phyloP scores from a whole-genome alignment of 148 eudicot species.

The Rhododendron ferrugineum region DNA sequence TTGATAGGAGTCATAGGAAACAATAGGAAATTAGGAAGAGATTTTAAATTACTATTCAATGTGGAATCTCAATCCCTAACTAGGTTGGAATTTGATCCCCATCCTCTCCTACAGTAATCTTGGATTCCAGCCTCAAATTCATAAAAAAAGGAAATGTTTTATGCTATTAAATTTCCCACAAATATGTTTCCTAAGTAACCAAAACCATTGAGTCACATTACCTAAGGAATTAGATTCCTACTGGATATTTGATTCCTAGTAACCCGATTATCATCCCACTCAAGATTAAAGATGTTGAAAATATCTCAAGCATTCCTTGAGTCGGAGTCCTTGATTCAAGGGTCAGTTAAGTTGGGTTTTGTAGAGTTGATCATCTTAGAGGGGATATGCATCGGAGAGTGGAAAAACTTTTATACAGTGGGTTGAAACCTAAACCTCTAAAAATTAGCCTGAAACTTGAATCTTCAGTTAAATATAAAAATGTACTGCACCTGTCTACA shows the following conservation, averaged over 20 bases:
- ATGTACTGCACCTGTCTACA: slow-evolving; percentile 48
- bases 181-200: background rate
- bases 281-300: background rate
- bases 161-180: background rate
- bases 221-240: background rate
- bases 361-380: background rate
- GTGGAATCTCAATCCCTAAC: background rate
- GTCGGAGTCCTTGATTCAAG: background rate
- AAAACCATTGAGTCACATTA: background rate
- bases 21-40: background rate
- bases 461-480: slow-evolving; percentile 4
- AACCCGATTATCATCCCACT: background rate
- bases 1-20: background rate
- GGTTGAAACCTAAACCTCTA: background rate
- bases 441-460: background rate
- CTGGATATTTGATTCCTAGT: background rate
- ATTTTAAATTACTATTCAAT: background rate
- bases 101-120: background rate
- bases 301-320: background rate
- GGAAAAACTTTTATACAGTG: background rate
- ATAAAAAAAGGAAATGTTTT: background rate
- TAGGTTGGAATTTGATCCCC: background rate
- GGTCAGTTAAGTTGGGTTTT: background rate
- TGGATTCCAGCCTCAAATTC: background rate
- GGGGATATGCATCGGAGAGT: background rate